phyloP scores from a whole-genome alignment of 148 eudicot genomes.

The Dianthus caryophyllus region DNA sequence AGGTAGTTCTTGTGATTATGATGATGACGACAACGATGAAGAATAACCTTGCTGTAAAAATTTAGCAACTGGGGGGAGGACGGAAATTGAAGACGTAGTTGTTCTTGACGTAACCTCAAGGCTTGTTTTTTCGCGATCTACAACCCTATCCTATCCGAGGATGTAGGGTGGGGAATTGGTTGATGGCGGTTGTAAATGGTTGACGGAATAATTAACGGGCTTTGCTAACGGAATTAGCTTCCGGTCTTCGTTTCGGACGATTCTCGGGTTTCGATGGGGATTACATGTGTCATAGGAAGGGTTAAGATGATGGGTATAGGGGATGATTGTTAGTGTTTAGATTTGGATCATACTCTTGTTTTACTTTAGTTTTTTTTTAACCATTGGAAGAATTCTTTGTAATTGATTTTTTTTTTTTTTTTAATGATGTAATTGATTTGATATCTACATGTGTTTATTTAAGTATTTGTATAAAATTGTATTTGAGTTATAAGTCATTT shows the following conservation, averaged over 20 bases:
- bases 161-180: neutral
- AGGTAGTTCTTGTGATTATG: slow-evolving; percentile 11
- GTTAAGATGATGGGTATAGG: slow-evolving; percentile 24
- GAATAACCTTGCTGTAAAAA: slow-evolving; percentile 28
- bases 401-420: slow-evolving; percentile 20
- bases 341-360: slow-evolving; percentile 14
- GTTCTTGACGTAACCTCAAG: slow-evolving; percentile 3
- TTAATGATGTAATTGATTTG: slow-evolving; percentile 24
- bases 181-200: slow-evolving; percentile 32
- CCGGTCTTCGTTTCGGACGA: slow-evolving; percentile 19
- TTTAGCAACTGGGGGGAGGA: slow-evolving; percentile 10
- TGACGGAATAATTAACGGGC: slow-evolving; percentile 39
- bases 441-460: neutral
- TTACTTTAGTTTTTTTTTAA: slow-evolving; percentile 13
- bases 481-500: too few relatives aligned
- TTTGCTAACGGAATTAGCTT: slow-evolving; percentile 23
- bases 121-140: slow-evolving; percentile 25
- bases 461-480: too few relatives aligned
- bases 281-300: slow-evolving; percentile 12
- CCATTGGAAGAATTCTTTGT: slow-evolving; percentile 18
- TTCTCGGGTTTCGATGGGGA: neutral
- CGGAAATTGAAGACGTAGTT: slow-evolving; percentile 16
- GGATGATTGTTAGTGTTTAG: slow-evolving; percentile 1
- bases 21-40: slow-evolving; percentile 23
- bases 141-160: neutral